Percentiles rank a stretch among this genome's conserved stretches.
These are phyloP conservation scores for Lotus japonicus DNA, from an alignment of 306 rosid species.

Conservation along the genomic window DNA sequence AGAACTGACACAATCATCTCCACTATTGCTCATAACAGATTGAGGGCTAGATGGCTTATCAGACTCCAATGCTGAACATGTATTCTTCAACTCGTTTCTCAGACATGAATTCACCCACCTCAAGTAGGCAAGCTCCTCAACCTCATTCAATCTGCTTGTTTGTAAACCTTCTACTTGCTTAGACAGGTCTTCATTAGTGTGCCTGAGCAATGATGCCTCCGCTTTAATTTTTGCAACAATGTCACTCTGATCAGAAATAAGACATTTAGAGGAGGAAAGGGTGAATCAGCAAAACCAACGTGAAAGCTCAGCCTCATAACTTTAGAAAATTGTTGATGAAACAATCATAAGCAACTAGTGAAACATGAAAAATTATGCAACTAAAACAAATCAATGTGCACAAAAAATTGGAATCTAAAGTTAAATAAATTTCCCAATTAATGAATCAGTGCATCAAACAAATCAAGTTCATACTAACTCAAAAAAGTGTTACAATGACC, in stretches of 20 bases:
- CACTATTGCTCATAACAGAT: slow-evolving; percentile 33
- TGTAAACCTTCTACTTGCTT: slow-evolving; percentile 97
- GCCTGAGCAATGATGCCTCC: slow-evolving; percentile 74
- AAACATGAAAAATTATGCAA: not conserved
- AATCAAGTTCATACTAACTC: not conserved
- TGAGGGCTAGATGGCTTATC: slow-evolving; percentile 56
- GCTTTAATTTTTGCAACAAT: slow-evolving; percentile 75
- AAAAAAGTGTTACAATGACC: not conserved
- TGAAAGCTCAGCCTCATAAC: not conserved
- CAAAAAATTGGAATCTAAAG: not conserved
- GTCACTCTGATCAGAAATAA: slow-evolving; percentile 47
- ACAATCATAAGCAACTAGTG: not conserved
- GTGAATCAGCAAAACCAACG: not conserved
- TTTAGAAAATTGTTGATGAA: not conserved
- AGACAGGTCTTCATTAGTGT: slow-evolving; percentile 81
- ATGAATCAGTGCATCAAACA: not conserved
- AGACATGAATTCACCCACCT: slow-evolving; percentile 98
- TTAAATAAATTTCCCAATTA: not conserved
- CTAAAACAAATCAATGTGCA: not conserved
- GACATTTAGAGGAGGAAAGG: not conserved
- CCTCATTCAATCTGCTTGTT: slow-evolving; percentile 86
- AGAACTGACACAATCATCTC: slow-evolving; percentile 41
- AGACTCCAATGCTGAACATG: slow-evolving; percentile 48
- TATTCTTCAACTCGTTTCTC: slow-evolving; percentile 69
- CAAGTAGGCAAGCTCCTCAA: slow-evolving; percentile 94